These are phyloP conservation scores for Anacardium occidentale DNA, from an alignment of 345 rosid species.

Conservation along the genomic window DNA sequence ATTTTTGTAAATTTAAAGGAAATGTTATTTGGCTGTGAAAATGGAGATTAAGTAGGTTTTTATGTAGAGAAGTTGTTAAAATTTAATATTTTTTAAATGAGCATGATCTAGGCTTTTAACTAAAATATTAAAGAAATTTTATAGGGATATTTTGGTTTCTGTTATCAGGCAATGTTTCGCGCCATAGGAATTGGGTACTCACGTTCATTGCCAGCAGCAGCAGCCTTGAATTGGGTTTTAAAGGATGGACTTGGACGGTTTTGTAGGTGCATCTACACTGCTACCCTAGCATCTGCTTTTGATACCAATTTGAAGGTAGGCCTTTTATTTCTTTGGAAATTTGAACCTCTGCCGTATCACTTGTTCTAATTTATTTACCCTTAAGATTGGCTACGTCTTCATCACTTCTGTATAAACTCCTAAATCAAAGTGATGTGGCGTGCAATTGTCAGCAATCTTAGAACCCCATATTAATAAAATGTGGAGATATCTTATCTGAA, in stretches of 20 bases:
- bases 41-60: background rate
- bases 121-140: background rate
- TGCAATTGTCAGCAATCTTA: constrained; percentile 3
- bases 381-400: background rate
- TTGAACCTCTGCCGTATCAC: background rate
- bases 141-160: background rate
- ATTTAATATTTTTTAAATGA: background rate
- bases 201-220: constrained; percentile 79
- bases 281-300: constrained; percentile 81
- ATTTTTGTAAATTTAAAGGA: background rate
- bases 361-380: constrained; percentile 4
- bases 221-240: constrained; percentile 89
- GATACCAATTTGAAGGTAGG: constrained; percentile 88
- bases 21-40: background rate
- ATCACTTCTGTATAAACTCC: background rate
- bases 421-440: background rate
- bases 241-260: constrained; percentile 90
- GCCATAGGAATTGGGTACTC: constrained; percentile 88
- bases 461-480: constrained; percentile 13
- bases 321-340: background rate
- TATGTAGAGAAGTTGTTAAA: background rate
- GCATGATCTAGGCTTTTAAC: background rate
- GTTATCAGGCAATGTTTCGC: constrained; percentile 73
- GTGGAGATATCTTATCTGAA: background rate
- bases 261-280: constrained; percentile 88